A percentile compares a stretch with the other conserved stretches of the same genome.
Evolutionary conservation across 495 filamentous ascomycete genomes (phyloP).

Genomic region (Xylaria castorea): DNA sequence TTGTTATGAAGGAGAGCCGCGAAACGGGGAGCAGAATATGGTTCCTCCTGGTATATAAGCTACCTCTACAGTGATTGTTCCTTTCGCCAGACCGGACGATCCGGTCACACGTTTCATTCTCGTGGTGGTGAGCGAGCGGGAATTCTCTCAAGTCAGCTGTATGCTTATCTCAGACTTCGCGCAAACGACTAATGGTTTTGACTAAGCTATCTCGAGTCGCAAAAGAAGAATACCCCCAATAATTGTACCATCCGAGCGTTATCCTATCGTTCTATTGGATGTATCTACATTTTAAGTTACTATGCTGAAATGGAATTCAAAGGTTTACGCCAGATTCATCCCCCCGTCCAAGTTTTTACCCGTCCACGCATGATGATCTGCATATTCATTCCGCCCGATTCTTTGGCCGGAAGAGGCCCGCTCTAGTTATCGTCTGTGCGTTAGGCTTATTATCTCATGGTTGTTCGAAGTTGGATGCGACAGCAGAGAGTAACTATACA

Average conservation of each 20-base stretch:
- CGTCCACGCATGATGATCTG: background rate
- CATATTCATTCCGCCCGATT: background rate
- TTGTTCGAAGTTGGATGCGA: background rate
- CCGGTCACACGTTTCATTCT: background rate
- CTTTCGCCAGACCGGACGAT: background rate
- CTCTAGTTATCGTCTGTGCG: background rate
- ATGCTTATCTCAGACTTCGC: background rate
- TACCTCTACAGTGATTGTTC: background rate
- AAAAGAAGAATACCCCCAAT: background rate
- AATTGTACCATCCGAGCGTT: no score
- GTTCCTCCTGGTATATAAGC: background rate
- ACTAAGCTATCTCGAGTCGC: background rate
- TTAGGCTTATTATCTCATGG: conserved; percentile 4
- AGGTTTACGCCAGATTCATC: background rate
- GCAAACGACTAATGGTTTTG: background rate
- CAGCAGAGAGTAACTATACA: background rate
- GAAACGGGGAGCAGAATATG: background rate
- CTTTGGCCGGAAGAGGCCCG: conserved; percentile 1
- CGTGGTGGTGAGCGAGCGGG: background rate
- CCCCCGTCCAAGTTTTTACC: background rate
- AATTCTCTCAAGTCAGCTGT: background rate
- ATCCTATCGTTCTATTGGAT: no score
- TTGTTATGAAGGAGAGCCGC: background rate
- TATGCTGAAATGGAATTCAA: no score
- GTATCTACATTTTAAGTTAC: no score